Conservation (phyloP, 305 asterid genomes). For the Fraxinus sp. region DNA sequence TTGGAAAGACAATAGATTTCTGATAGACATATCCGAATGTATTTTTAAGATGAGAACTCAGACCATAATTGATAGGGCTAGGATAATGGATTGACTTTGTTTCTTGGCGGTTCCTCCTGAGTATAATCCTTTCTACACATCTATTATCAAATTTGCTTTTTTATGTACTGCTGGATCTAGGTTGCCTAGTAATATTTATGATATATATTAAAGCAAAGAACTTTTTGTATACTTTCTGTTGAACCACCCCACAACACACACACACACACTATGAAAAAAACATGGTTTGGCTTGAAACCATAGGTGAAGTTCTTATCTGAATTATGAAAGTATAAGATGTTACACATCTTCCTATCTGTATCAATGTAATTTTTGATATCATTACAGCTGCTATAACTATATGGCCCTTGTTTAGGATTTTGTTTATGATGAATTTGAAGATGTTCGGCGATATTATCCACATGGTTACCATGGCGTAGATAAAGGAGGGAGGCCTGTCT, state of each 20-base stretch:
- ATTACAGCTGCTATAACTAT: conserved; percentile 21
- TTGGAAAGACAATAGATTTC: conserved; percentile 4
- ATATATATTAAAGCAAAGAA: neutral
- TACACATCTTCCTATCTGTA: conserved; percentile 18
- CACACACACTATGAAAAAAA: neutral
- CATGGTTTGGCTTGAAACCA: neutral
- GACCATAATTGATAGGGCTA: conserved; percentile 13
- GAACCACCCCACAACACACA: neutral
- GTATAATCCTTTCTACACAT: neutral
- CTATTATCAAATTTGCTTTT: neutral
- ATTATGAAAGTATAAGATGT: neutral
- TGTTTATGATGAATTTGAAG: conserved; percentile 74
- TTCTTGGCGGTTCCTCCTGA: neutral
- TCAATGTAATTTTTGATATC: conserved; percentile 15
- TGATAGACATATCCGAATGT: conserved; percentile 13
- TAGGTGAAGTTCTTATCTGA: conserved; percentile 3
- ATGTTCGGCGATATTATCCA: conserved; percentile 78
- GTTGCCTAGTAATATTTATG: neutral
- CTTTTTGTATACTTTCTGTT: neutral
- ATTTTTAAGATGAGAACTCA: conserved; percentile 8
- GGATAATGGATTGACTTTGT: conserved; percentile 18
- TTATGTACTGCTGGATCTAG: neutral
- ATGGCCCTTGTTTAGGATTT: conserved; percentile 63
- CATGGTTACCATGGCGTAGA: conserved; percentile 97
- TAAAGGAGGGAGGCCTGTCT: conserved; percentile 86